Conservation (phyloP, 2,329 filamentous ascomycete genomes). For the Tolypocladium pustulatum region DNA sequence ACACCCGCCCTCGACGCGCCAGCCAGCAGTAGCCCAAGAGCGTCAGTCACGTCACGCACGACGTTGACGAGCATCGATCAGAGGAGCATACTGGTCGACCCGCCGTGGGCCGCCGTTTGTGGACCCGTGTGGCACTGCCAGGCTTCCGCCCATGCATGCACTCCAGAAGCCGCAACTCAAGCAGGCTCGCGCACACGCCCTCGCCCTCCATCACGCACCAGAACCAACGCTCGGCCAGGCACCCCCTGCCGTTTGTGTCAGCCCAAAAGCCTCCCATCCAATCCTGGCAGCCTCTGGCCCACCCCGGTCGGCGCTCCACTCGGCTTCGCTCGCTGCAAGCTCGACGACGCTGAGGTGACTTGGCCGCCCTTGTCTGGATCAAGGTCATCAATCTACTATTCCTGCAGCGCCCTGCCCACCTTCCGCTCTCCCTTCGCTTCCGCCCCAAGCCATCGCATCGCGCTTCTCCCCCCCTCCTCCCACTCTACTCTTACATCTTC, state of each 20-base stretch:
- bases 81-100: neutral
- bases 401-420: conserved; percentile 3
- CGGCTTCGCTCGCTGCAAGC: conserved; percentile 8
- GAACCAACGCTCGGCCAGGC: conserved; percentile 3
- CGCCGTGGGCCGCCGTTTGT: neutral
- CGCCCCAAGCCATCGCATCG: conserved; percentile 1
- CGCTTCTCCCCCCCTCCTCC: conserved; percentile 4
- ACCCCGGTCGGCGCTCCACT: conserved; percentile 10
- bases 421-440: conserved; percentile 4
- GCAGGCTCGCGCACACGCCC: neutral
- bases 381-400: conserved; percentile 4
- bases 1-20: conserved; percentile 7
- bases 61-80: neutral
- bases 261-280: conserved; percentile 4
- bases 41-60: neutral
- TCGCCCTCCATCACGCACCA: neutral
- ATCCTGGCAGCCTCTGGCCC: conserved; percentile 3
- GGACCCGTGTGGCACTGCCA: neutral
- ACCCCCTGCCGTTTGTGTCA: conserved; percentile 2
- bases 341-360: conserved; percentile 5
- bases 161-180: neutral
- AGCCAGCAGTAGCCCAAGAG: neutral
- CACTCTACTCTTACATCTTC: conserved; percentile 4
- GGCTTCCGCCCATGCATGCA: neutral
- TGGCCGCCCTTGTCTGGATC: conserved; percentile 9